Evolutionary conservation across 805 yeast genomes (phyloP).

Genomic region (Wickerhamiella qilinensis): DNA sequence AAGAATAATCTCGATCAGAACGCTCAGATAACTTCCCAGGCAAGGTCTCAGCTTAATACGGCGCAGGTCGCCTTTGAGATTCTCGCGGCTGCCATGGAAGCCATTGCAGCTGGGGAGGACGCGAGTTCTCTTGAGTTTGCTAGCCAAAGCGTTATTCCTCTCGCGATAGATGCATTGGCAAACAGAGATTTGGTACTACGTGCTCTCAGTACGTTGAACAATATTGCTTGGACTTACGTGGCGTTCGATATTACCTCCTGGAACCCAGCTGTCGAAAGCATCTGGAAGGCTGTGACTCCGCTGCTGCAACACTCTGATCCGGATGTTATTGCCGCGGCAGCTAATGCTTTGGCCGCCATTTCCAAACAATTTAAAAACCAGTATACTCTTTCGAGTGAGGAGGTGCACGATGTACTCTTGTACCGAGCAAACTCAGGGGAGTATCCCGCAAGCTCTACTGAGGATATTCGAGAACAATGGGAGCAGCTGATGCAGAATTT

Average conservation of each 20-base stretch:
- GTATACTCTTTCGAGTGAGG: conserved; percentile 3
- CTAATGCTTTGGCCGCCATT: conserved; percentile 9
- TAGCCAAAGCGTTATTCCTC: conserved; percentile 7
- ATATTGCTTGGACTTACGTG: conserved; percentile 22
- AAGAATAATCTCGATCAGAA: conserved; percentile 9
- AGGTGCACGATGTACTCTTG: conserved; percentile 1
- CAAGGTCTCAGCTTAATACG: conserved; percentile 29
- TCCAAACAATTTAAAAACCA: conserved; percentile 16
- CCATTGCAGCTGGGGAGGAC: conserved; percentile 21
- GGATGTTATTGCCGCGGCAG: conserved; percentile 16
- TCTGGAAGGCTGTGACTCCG: conserved; percentile 15
- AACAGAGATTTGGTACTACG: conserved; percentile 34
- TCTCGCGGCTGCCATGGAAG: conserved; percentile 58
- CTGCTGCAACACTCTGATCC: conserved; percentile 15
- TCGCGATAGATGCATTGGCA: conserved; percentile 21
- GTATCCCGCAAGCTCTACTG: background rate
- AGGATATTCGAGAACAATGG: background rate
- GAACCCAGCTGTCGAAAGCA: conserved; percentile 17
- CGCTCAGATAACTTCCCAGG: no score
- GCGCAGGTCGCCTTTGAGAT: conserved; percentile 62
- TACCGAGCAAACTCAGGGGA: background rate
- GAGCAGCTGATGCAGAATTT: background rate
- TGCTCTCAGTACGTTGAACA: conserved; percentile 52
- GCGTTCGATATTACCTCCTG: conserved; percentile 24
- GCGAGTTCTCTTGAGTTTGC: conserved; percentile 9